Conservation (phyloP, 2,329 filamentous ascomycete species). For the Amylocarpus encephaloides region DNA sequence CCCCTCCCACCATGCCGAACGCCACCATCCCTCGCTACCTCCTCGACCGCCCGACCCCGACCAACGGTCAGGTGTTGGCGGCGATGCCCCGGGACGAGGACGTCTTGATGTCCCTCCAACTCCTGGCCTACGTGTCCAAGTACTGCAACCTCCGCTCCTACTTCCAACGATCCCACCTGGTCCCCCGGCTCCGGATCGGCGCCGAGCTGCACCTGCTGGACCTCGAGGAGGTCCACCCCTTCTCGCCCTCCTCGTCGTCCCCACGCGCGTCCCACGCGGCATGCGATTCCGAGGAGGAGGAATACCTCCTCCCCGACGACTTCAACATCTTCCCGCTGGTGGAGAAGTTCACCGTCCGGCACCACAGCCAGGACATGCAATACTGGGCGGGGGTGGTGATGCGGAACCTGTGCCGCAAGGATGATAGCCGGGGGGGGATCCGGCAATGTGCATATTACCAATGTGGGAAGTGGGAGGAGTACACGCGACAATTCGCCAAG, state of each 20-base stretch:
- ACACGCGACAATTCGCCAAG: constrained; percentile 93
- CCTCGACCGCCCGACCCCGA: constrained; percentile 62
- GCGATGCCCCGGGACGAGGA: constrained; percentile 96
- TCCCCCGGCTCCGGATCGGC: constrained; percentile 85
- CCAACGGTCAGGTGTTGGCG: constrained; percentile 67
- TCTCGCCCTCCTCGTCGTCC: constrained; percentile 30
- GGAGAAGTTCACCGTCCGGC: constrained; percentile 94
- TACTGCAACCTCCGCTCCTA: constrained; percentile 95
- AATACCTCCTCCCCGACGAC: constrained; percentile 87
- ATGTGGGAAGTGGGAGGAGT: constrained; percentile 98
- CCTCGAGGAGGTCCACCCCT: constrained; percentile 48
- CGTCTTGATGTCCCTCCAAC: constrained; percentile 93
- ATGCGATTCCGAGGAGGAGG: constrained; percentile 49
- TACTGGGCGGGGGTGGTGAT: constrained; percentile 99
- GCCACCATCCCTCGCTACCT: constrained; percentile 74
- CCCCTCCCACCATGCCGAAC: constrained; percentile 69
- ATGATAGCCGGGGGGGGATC: constrained; percentile 89
- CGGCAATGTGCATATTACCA: constrained; percentile 97
- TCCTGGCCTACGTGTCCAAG: constrained; percentile 95
- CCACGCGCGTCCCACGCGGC: constrained; percentile 33
- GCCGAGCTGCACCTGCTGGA: constrained; percentile 78
- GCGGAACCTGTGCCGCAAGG: constrained; percentile 96
- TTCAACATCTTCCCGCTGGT: constrained; percentile 98
- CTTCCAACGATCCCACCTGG: constrained; percentile 90
- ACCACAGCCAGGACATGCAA: constrained; percentile 96